A percentile compares a stretch with the other conserved stretches of the same genome.
Conservation (phyloP, 2,329 filamentous ascomycete genomes). For the Phaeosphaeria sp. region DNA sequence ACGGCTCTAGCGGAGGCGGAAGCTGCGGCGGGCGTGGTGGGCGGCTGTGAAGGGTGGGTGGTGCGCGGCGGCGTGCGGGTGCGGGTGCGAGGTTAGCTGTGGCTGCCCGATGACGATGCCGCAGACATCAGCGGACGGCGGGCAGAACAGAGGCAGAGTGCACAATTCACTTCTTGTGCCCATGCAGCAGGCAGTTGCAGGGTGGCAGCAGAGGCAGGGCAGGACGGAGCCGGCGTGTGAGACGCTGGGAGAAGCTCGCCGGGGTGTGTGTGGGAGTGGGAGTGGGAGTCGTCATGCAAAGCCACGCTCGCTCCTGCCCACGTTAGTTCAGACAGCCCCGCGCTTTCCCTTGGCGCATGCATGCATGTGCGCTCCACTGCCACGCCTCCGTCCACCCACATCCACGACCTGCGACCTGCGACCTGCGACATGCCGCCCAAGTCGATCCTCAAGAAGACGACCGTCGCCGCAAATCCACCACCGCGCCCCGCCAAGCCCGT, state of each 20-base stretch:
- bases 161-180: conserved; percentile 14
- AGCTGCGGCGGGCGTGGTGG: background rate
- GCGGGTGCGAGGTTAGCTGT: conserved; percentile 11
- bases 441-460: conserved; percentile 54
- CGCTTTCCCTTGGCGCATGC: background rate
- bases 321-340: background rate
- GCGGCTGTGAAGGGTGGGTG: conserved; percentile 6
- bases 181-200: conserved; percentile 12
- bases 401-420: no score
- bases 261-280: no score
- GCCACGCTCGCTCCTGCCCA: conserved; percentile 13
- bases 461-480: conserved; percentile 24
- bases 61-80: conserved; percentile 13
- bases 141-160: conserved; percentile 6
- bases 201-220: conserved; percentile 10
- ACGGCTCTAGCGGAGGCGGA: background rate
- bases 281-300: conserved; percentile 23
- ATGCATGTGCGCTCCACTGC: background rate
- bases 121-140: conserved; percentile 19
- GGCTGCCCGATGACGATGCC: conserved; percentile 22
- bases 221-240: conserved; percentile 5
- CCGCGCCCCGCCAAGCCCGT: conserved; percentile 31
- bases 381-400: background rate
- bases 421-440: conserved; percentile 47
- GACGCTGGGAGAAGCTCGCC: conserved; percentile 13